Evolutionary conservation across 139 green algal species (phyloP).

Genomic region (Pleodorina starrii): DNA sequence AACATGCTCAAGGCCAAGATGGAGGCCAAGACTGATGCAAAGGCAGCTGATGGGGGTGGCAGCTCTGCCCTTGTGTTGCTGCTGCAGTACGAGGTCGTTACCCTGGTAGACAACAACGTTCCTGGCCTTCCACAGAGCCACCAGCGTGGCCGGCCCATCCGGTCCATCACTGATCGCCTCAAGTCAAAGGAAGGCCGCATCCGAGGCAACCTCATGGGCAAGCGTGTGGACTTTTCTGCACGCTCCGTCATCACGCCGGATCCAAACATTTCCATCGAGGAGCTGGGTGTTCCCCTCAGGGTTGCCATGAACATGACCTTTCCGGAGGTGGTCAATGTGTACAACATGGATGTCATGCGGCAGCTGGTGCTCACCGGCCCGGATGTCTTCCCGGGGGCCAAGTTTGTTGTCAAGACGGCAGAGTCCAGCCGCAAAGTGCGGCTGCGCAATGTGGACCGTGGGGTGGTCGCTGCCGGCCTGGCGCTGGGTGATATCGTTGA

Average conservation of each 20-base stretch:
- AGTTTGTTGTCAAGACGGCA: too few species aligned
- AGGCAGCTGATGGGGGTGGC: constrained; percentile 68
- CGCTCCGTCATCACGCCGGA: constrained; percentile 98
- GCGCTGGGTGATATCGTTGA: constrained; percentile 86
- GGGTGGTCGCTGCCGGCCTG: too few species aligned
- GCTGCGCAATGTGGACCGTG: constrained; percentile 63
- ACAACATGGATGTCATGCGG: constrained; percentile 91
- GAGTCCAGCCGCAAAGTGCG: too few species aligned
- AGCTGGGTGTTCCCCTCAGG: constrained; percentile 97
- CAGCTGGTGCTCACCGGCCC: constrained; percentile 93
- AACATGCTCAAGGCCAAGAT: constrained; percentile 80
- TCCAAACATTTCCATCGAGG: constrained; percentile 98
- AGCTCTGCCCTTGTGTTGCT: constrained; percentile 42
- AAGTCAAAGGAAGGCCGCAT: constrained; percentile 92
- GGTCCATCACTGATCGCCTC: constrained; percentile 92
- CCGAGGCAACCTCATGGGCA: constrained; percentile 99
- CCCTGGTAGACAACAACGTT: constrained; percentile 93
- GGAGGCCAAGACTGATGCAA: constrained; percentile 79
- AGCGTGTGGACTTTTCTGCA: constrained; percentile 99
- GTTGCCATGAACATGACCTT: constrained; percentile 99
- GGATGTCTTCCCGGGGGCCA: constrained; percentile 91
- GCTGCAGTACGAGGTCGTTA: constrained; percentile 91
- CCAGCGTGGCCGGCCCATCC: constrained; percentile 95
- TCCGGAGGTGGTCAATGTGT: constrained; percentile 93
- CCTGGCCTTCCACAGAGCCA: constrained; percentile 88